Base-by-base conservation (phyloP, 2,329 filamentous ascomycete genomes). In the Diaporthe helianthi region DNA sequence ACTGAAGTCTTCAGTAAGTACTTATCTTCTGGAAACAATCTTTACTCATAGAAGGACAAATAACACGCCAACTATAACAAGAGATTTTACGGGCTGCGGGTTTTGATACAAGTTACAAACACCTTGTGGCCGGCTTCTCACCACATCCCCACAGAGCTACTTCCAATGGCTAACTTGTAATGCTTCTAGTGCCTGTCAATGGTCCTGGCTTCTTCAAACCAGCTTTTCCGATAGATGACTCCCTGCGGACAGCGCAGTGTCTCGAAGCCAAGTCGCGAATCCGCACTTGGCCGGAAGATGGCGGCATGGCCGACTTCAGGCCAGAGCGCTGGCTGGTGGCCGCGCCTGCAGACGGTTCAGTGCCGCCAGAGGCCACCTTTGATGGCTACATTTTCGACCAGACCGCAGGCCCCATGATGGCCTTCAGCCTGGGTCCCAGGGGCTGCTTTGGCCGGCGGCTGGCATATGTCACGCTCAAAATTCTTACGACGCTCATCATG, bases 361-460 rank as follows among this genome's bases (percentile, higher is more conserved):
- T 52, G 17, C 49, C 26, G 26, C 49, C 49, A 29, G 49, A 52
- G 31, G 49, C 29, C 26, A 47, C 24, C 49, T 65, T 69, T 51
- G 61, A 46, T 12, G 49, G 41, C 46, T 13, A 26, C n/a, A 44
- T 44, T 4, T 77, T 74, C 60, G 71, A 76, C 67, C 36, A 71
- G n/a, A 61, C 60, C 22, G 73, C 73, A 4, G 75, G 76, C 2
- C 76, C 76, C 6, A 55, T 72, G n/a, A 60, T 77, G 51, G 51
- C 69, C 1, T 78, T 76, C 36, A 71, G 75, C 3, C 29, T 71
- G n/a, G 76, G 76, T 1, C 70, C 69, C 1, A 54, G 76, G 41
- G 72, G 69, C 3, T 78, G 77, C 44, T 78, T 72, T 29, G 76
- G 76, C 5, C 71, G 73, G 53, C 71, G 71, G 63, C 41, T 78